A percentile compares a stretch with the other conserved stretches of the same genome.
These are phyloP conservation scores for Yarrowia sp. DNA, from an alignment of 805 yeast species.

Conservation along the genomic window DNA sequence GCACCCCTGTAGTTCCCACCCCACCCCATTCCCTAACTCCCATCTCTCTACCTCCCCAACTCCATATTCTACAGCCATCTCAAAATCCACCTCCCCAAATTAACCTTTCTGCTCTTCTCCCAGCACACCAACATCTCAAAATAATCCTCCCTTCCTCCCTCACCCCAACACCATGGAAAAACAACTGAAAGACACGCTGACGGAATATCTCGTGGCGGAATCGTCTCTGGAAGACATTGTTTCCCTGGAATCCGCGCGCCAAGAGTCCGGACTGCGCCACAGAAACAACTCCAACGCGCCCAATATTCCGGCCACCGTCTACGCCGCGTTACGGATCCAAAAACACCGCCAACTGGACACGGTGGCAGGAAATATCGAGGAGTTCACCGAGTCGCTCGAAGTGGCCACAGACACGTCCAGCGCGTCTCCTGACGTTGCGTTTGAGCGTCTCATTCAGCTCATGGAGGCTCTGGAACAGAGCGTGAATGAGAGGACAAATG, in stretches of 20 bases:
- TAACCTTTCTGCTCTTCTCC: neutral
- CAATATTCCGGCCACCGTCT: neutral
- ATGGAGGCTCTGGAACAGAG: neutral
- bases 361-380: neutral
- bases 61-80: too few species aligned
- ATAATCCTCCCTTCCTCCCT: neutral
- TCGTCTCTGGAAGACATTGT: conserved; percentile 1
- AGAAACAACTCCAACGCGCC: neutral
- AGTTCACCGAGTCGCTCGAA: neutral
- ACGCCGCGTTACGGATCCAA: conserved; percentile 12
- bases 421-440: neutral
- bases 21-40: too few species aligned
- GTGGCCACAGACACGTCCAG: neutral
- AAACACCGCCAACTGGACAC: neutral
- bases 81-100: too few species aligned
- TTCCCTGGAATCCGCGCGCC: neutral
- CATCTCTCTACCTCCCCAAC: too few species aligned
- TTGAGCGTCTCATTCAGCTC: neutral
- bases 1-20: too few species aligned
- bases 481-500: neutral
- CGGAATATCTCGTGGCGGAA: neutral
- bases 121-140: neutral
- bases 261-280: neutral
- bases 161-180: neutral
- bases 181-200: neutral